Evolutionary conservation across 1,284 basidiomycete genomes (phyloP).

Genomic region (Sporisorium graminicola): DNA sequence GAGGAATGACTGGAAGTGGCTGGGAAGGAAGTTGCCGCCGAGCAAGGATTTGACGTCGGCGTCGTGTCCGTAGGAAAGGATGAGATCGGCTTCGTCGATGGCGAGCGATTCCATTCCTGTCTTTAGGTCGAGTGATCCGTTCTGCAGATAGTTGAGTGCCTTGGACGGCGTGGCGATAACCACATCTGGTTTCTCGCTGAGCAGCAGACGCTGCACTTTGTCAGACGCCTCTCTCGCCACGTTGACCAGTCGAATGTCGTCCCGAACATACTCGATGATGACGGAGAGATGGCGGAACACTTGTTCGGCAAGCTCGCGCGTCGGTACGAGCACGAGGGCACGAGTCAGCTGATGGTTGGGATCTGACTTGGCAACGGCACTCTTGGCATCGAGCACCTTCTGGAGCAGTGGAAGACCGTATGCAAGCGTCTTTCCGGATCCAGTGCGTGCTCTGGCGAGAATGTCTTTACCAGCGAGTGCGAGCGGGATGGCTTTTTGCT

Average conservation of each 20-base stretch:
- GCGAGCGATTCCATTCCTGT: slow-evolving; percentile 83
- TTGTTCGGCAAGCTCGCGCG: slow-evolving; percentile 92
- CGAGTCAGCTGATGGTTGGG: slow-evolving; percentile 77
- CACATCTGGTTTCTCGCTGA: slow-evolving; percentile 93
- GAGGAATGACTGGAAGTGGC: slow-evolving; percentile 91
- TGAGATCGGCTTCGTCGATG: slow-evolving; percentile 97
- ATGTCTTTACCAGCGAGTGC: slow-evolving; percentile 92
- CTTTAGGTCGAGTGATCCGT: slow-evolving; percentile 73
- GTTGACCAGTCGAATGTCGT: slow-evolving; percentile 80
- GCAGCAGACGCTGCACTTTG: slow-evolving; percentile 83
- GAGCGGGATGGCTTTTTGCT: slow-evolving; percentile 81
- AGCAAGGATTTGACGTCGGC: slow-evolving; percentile 90
- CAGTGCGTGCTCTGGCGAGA: slow-evolving; percentile 91
- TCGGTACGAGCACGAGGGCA: slow-evolving; percentile 90
- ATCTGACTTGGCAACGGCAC: slow-evolving; percentile 69
- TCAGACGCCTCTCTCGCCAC: slow-evolving; percentile 75
- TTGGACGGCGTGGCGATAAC: slow-evolving; percentile 91
- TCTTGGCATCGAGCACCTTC: slow-evolving; percentile 85
- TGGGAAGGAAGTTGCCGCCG: slow-evolving; percentile 78
- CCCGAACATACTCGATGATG: slow-evolving; percentile 81
- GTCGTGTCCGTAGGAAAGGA: slow-evolving; percentile 94
- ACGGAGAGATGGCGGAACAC: slow-evolving; percentile 80
- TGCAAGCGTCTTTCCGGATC: slow-evolving; percentile 96
- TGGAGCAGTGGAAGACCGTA: slow-evolving; percentile 93
- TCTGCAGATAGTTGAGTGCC: slow-evolving; percentile 81